Evolutionary conservation across 768 basidiomycete genomes (phyloP).

Genomic region (Suillus fuscotomentosus): DNA sequence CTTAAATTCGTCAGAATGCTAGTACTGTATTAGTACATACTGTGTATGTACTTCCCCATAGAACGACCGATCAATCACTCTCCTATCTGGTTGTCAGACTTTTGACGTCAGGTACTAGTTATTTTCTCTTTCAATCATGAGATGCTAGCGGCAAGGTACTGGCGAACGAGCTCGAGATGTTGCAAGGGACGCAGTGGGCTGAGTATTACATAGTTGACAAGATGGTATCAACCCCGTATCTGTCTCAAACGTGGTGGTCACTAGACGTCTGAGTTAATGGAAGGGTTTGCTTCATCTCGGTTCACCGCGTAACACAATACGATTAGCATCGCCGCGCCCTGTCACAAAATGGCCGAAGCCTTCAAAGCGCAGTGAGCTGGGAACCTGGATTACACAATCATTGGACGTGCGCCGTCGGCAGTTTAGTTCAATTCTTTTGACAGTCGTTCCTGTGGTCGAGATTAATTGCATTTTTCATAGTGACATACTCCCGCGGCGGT

Average conservation of each 20-base stretch:
- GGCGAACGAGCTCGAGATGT: neutral
- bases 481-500: constrained; percentile 12
- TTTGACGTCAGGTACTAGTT: neutral
- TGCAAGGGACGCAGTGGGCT: neutral
- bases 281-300: constrained; percentile 62
- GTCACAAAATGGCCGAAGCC: constrained; percentile 22
- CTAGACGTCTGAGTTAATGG: constrained; percentile 76
- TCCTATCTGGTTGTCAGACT: neutral
- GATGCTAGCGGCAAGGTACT: neutral
- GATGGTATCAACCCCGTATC: constrained; percentile 73
- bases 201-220: neutral
- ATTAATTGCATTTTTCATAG: constrained; percentile 15
- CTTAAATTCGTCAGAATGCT: neutral
- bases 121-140: neutral
- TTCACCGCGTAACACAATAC: constrained; percentile 31
- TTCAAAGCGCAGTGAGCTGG: constrained; percentile 23
- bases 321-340: constrained; percentile 16
- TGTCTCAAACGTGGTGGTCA: constrained; percentile 78
- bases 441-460: constrained; percentile 18
- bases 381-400: constrained; percentile 18
- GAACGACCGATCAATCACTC: neutral
- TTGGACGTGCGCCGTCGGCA: too few species aligned
- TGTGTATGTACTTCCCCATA: neutral
- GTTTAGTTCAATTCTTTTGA: neutral
- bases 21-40: neutral